These are phyloP conservation scores for Neurospora terricola DNA, from an alignment of 495 filamentous ascomycete species.

Conservation along the genomic window DNA sequence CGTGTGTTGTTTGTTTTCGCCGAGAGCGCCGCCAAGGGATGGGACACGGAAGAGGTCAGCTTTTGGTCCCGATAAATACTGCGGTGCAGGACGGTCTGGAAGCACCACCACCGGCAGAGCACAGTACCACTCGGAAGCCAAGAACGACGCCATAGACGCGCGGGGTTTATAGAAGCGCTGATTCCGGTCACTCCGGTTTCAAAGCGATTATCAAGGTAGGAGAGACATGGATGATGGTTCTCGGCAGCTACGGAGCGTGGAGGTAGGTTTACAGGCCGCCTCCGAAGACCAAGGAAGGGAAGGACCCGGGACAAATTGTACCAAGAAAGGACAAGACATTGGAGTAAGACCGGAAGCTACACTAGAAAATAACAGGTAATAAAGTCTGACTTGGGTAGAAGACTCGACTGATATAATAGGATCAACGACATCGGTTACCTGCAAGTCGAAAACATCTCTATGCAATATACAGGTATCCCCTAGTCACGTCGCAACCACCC, in stretches of 20 bases:
- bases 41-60: slow-evolving; percentile 4
- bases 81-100: background rate
- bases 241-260: background rate
- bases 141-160: background rate
- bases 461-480: background rate
- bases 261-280: background rate
- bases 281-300: background rate
- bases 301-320: background rate
- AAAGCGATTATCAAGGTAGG: background rate
- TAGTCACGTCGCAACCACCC: background rate
- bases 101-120: background rate
- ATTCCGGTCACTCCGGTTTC: background rate
- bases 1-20: background rate
- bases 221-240: background rate
- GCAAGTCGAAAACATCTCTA: background rate
- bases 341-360: background rate
- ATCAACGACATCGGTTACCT: background rate
- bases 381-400: background rate
- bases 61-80: background rate
- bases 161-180: background rate
- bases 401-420: background rate
- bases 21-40: slow-evolving; percentile 4
- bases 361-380: background rate
- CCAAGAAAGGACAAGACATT: background rate
- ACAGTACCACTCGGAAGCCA: background rate